Base-by-base conservation (phyloP, 768 basidiomycete genomes). In the Lactarius deliciosus region DNA sequence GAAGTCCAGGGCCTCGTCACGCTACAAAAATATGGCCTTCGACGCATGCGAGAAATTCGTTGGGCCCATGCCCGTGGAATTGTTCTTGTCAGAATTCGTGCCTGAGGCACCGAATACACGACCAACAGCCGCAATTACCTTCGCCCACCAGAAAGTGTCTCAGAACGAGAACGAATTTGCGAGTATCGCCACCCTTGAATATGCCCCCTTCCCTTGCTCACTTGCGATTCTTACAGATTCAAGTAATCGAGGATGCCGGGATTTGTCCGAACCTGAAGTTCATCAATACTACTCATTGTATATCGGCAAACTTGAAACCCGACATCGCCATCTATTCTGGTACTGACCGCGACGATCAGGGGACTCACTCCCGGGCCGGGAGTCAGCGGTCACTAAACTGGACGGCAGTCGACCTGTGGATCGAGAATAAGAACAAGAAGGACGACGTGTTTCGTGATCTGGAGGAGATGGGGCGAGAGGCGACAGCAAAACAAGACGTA, bases 41-140 rank as follows among this genome's bases (percentile, higher is more conserved):
- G 55, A 63, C 6, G 32, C 41, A 45, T 25, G 62, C 30, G 55
- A 63, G 41, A 63, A 57, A 45, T 57, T 57, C n/a, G 62, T 63
- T 5, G 55, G 55, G 40, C 62, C 62, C 32, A 63, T 63, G 62
- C 41, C 62, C 18, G n/a, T 57, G 1, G 8, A 22, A 15, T 2
- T 2, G 6, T 63, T 63, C 55, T 56, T 57, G n/a, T 56, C 41
- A 1, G 62, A 63, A 22, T 57, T 63, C 15, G 5, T 57, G 0
- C 57, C 57, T 18, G 3, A 28, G 18, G 32, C 56, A 50, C 28
- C 15, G 34, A 36, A 1, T 11, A 36, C 36, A 34, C 11, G 34
- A 45, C 62, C 62, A 16, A 45, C 22, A 9, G 28, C 32, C 18
- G 7, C 41, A 30, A 18, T 63, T 22, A 36, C 18, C 9, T 34